Conservation (phyloP, 345 rosid genomes). For the Clarkia xantiana region DNA sequence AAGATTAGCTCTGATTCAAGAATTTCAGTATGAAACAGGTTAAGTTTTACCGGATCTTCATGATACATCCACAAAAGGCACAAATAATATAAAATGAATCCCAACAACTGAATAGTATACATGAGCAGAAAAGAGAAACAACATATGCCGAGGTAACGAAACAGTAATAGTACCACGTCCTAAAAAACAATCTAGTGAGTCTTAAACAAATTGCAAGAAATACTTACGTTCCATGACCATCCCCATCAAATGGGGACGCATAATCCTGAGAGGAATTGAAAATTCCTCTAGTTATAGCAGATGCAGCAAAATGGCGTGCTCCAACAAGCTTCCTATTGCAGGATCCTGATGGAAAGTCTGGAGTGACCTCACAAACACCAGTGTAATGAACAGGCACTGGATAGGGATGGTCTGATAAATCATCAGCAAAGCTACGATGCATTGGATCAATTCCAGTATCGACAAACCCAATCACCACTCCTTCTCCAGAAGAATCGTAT, state of each 20-base stretch:
- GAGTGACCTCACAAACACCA: constrained; percentile 90
- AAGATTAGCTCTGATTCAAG: too few relatives aligned
- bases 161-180: too few relatives aligned
- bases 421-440: constrained; percentile 74
- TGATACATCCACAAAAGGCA: background rate
- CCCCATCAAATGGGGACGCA: constrained; percentile 89
- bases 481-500: constrained; percentile 75
- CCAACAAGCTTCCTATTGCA: constrained; percentile 92
- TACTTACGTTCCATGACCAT: constrained; percentile 98
- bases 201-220: constrained; percentile 3
- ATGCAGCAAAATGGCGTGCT: constrained; percentile 93
- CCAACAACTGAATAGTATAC: background rate
- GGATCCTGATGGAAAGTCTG: constrained; percentile 91
- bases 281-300: constrained; percentile 90
- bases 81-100: too few relatives aligned
- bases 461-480: constrained; percentile 77
- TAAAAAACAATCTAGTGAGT: background rate
- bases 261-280: constrained; percentile 78
- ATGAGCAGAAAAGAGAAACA: background rate
- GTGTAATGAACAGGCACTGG: constrained; percentile 77
- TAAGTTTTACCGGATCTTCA: too few relatives aligned
- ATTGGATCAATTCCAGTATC: constrained; percentile 96
- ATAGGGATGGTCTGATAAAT: constrained; percentile 35
- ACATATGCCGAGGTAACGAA: too few relatives aligned
- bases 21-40: too few relatives aligned